Evolutionary conservation across 305 asterid genomes (phyloP).

Genomic region (Fraxinus velutina): DNA sequence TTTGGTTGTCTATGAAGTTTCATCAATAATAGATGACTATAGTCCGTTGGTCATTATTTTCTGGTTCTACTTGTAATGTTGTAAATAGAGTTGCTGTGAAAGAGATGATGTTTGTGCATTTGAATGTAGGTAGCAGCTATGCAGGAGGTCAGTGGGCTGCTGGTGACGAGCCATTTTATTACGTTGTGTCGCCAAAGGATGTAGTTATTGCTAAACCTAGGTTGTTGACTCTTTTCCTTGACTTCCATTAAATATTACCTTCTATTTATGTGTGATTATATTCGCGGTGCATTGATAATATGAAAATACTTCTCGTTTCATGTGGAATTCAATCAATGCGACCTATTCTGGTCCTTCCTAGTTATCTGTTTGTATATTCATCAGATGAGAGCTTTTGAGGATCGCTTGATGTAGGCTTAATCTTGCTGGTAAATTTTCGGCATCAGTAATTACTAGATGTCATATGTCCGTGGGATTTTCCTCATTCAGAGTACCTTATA

Average conservation of each 20-base stretch:
- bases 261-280: constrained; percentile 13
- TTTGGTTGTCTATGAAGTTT: constrained; percentile 19
- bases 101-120: constrained; percentile 26
- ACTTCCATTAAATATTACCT: constrained; percentile 16
- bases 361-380: background rate
- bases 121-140: constrained; percentile 78
- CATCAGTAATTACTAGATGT: background rate
- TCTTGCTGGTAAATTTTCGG: background rate
- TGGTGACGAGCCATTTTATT: constrained; percentile 91
- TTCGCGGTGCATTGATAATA: background rate
- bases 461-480: constrained; percentile 7
- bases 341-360: background rate
- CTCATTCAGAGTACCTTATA: constrained; percentile 4
- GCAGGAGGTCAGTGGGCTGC: constrained; percentile 99
- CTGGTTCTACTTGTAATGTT: constrained; percentile 17
- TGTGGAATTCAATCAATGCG: background rate
- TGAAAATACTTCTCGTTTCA: constrained; percentile 7
- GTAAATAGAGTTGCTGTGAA: constrained; percentile 21
- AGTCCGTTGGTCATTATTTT: constrained; percentile 9
- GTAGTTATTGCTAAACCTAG: constrained; percentile 98
- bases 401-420: background rate
- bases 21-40: background rate
- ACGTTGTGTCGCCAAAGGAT: constrained; percentile 94
- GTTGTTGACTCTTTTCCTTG: constrained; percentile 40
- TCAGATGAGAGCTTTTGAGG: background rate